Evolutionary conservation across 192 early-diverging fungal genomes (phyloP), one percentile per base, ranked within the genome.

Genomic region (Linnemannia elongata): DNA sequence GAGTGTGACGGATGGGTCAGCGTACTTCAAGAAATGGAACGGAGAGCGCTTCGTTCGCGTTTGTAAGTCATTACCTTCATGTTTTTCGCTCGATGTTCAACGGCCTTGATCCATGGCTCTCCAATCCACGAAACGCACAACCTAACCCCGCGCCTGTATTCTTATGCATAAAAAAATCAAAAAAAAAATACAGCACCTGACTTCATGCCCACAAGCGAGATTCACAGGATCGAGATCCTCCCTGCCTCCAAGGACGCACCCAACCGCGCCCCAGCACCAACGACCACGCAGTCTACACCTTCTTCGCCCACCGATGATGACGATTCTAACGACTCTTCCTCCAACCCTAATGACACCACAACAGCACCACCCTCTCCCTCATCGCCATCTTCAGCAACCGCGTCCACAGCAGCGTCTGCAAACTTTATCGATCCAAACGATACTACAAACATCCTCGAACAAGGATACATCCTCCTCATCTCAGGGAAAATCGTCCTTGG

Each of bases 21-120:
- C 91, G 1, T 94, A 93, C 63, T 86, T 94, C 52, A 83, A 79
- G 72, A 89, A 91, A 69, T 94, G 88, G 79, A 89, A 90, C 74
- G 93, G 93, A 22, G 35, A 74, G 4, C 74, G 88, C 18, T 89
- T 93, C 36, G 76, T 68, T 24, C 63, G 73, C 24, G 85, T 90
- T 0, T 82, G 82, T 84, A 79, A 75, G 82, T 84, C 6, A 20
- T 33, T 15, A 45, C 44, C 13, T 13, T 10, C 44, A 45, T 45
- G 2, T 12, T 22, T 20, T 0, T 47, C 39, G 12, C 12, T 52
- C 30, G 27, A 6, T 24, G 3, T 30, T 33, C 9, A 13, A 45
- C 24, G 2, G 5, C 4, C 5, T 15, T 30, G 9, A 27, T 74
- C 0, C 7, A 49, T 45, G 27, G 12, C n/a, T 6, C 13, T 54